Evolutionary conservation across 176 grass and related monocot genomes (phyloP), one percentile per base, ranked within the genome.

Genomic region (Bonia amplexicaulis): DNA sequence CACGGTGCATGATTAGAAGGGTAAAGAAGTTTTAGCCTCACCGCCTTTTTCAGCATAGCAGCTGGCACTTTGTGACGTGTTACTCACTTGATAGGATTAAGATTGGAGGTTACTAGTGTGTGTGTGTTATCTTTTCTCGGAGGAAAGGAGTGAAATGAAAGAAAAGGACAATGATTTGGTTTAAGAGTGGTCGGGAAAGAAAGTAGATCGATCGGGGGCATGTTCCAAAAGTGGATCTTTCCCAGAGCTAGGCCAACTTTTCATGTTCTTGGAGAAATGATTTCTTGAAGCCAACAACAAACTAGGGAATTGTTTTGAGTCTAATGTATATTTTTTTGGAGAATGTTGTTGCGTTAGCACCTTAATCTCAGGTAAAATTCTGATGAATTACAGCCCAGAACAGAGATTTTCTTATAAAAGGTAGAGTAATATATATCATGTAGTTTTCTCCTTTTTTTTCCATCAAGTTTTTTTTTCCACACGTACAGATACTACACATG

Each of bases 181-280:
- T 76, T 53, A 15, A 87, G 37, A 71, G 51, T 78, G 53, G 80
- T 83, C 77, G 86, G 55, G 65, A 77, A 53, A 68, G 31, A 82
- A 83, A 77, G 79, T 22, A 31, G 72, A 61, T 77, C 3, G 0
- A 45, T 23, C 41, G 10, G 33, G 6, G 37, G 25, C 55, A 12
- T 82, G 71, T 66, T 46, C 37, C 12, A 1, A 87, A 68, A 76
- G 79, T 15, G 26, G 0, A 49, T 52, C 72, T 35, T 65, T 5
- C 7, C 5, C 3, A 23, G 40, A 39, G 71, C 71, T 73, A 51
- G 16, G 61, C 71, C 29, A 65, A 7, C 70, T 65, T 65, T 64
- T 51, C 14, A 26, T 7, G 9, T 25, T 59, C 6, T 9, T 9
- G 0, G 23, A 10, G 11, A 29, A 48, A 57, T 10, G 16, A 16